Evolutionary conservation across 2,329 filamentous ascomycete species (phyloP).

Genomic region (Epichloe typhina): DNA sequence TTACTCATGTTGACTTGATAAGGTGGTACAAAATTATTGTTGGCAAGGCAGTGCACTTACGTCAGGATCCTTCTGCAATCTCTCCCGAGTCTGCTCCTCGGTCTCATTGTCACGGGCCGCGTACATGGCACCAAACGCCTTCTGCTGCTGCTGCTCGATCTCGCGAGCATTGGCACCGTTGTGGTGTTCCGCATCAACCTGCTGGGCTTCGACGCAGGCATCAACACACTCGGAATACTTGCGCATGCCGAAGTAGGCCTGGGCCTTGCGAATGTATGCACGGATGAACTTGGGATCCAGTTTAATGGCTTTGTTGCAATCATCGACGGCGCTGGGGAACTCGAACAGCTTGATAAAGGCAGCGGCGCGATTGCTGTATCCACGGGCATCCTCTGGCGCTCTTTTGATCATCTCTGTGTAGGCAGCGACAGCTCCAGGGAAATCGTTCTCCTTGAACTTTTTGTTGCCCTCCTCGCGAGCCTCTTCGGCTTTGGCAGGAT

Average conservation of each 20-base stretch:
- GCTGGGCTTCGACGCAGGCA: slow-evolving; percentile 66
- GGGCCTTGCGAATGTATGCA: slow-evolving; percentile 91
- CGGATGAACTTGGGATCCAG: slow-evolving; percentile 86
- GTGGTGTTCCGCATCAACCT: slow-evolving; percentile 58
- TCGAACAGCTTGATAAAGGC: slow-evolving; percentile 94
- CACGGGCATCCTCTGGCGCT: slow-evolving; percentile 79
- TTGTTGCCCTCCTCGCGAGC: slow-evolving; percentile 88
- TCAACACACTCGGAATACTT: slow-evolving; percentile 95
- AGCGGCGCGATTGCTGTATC: slow-evolving; percentile 93
- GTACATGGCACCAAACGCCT: slow-evolving; percentile 84
- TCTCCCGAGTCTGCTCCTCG: slow-evolving; percentile 87
- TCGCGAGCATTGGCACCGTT: slow-evolving; percentile 71
- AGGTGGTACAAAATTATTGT: background rate
- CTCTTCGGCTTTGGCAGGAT: slow-evolving; percentile 86
- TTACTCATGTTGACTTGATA: background rate
- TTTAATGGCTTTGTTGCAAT: slow-evolving; percentile 86
- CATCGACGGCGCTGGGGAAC: slow-evolving; percentile 84
- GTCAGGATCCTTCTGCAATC: slow-evolving; percentile 82
- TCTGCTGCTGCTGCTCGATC: slow-evolving; percentile 88
- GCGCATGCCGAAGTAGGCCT: slow-evolving; percentile 93
- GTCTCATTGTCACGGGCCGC: slow-evolving; percentile 84
- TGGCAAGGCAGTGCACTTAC: slow-evolving; percentile 34
- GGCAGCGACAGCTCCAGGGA: slow-evolving; percentile 85
- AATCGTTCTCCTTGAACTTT: slow-evolving; percentile 95
- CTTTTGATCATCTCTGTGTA: slow-evolving; percentile 97